Evolutionary conservation across 495 filamentous ascomycete species (phyloP).

Genomic region (Apiosordaria backusii): DNA sequence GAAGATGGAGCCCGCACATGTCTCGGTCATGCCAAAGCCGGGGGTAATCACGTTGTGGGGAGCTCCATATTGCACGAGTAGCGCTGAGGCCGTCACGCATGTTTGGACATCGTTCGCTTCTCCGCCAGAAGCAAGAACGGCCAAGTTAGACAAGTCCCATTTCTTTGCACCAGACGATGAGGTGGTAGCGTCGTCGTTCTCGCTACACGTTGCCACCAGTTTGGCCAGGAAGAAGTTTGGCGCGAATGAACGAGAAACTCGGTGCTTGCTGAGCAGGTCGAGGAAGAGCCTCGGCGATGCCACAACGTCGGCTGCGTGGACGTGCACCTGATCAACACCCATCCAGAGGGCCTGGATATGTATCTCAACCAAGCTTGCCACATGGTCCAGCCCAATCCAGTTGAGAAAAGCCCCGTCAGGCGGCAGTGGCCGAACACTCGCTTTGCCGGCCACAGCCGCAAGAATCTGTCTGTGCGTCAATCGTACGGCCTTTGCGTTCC

Average conservation of each 20-base stretch:
- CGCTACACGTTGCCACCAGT: slow-evolving; percentile 6
- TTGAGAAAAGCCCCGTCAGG: slow-evolving; percentile 39
- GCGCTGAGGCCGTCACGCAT: slow-evolving; percentile 25
- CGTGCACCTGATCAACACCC: slow-evolving; percentile 47
- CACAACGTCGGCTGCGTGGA: slow-evolving; percentile 41
- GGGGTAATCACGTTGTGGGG: slow-evolving; percentile 41
- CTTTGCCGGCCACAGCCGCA: slow-evolving; percentile 45
- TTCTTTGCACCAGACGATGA: too few relatives aligned
- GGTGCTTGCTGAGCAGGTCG: slow-evolving; percentile 39
- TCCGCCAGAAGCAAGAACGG: slow-evolving; percentile 20
- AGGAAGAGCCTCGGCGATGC: slow-evolving; percentile 41
- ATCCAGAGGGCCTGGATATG: slow-evolving; percentile 47
- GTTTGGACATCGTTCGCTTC: slow-evolving; percentile 28
- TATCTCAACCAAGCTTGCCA: slow-evolving; percentile 49
- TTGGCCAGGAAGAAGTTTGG: slow-evolving; percentile 55
- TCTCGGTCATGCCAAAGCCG: slow-evolving; percentile 58
- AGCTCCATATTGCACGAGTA: slow-evolving; percentile 36
- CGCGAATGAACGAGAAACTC: slow-evolving; percentile 47
- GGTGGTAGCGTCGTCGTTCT: neutral
- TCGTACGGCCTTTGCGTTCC: slow-evolving; percentile 51
- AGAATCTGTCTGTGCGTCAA: slow-evolving; percentile 47
- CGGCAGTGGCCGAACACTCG: slow-evolving; percentile 3
- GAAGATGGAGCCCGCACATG: slow-evolving; percentile 48
- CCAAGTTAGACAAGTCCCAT: slow-evolving; percentile 2
- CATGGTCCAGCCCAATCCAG: slow-evolving; percentile 56